phyloP scores from a whole-genome alignment of 345 rosid species.

The Carallia brachiata region DNA sequence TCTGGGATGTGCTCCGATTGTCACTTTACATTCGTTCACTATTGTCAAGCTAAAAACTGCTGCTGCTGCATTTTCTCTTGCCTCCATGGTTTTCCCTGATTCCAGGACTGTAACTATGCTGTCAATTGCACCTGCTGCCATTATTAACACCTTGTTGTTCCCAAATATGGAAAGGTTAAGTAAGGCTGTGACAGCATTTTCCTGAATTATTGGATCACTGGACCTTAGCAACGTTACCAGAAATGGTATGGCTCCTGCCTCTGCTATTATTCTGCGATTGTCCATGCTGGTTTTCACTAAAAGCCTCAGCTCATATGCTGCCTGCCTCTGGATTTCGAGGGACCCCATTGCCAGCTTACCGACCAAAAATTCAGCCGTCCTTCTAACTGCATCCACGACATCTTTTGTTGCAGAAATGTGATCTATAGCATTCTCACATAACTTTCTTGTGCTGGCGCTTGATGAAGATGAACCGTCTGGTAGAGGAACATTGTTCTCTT shows the following conservation, averaged over 20 bases:
- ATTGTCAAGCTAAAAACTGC: conserved; percentile 64
- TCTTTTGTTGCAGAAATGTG: conserved; percentile 52
- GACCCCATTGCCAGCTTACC: conserved; percentile 76
- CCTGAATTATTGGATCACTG: conserved; percentile 54
- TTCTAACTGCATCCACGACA: conserved; percentile 49
- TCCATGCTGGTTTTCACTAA: conserved; percentile 69
- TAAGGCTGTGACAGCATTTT: conserved; percentile 63
- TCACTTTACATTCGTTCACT: conserved; percentile 48
- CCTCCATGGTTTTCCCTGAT: conserved; percentile 61
- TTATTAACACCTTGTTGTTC: conserved; percentile 58
- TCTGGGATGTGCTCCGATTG: conserved; percentile 44
- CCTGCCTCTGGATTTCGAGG: conserved; percentile 53
- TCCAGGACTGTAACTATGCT: conserved; percentile 50
- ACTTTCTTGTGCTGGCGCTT: conserved; percentile 28
- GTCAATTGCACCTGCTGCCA: conserved; percentile 67
- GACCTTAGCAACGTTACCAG: conserved; percentile 50
- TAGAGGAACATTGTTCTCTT: conserved; percentile 53
- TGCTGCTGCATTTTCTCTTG: conserved; percentile 71
- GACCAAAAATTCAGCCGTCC: conserved; percentile 69
- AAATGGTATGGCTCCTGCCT: conserved; percentile 71
- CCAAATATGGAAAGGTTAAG: conserved; percentile 63
- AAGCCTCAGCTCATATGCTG: conserved; percentile 65
- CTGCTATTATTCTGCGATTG: conserved; percentile 52
- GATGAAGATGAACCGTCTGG: conserved; percentile 38
- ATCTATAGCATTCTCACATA: conserved; percentile 35